Evolutionary conservation across 2,329 filamentous ascomycete genomes (phyloP).

Genomic region (Beauveria caledonica): DNA sequence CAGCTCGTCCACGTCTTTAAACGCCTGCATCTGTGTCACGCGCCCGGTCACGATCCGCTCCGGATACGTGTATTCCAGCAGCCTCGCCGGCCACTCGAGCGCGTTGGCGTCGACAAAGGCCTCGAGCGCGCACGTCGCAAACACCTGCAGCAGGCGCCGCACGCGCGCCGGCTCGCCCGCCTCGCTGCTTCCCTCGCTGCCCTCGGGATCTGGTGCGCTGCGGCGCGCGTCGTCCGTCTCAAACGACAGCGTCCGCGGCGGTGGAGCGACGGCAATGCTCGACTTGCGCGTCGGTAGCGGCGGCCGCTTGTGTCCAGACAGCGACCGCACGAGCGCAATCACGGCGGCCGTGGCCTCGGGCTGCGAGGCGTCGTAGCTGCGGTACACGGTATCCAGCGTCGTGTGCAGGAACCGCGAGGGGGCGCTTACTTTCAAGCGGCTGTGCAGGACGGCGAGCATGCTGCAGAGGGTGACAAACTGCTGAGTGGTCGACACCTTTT

Average conservation of each 20-base stretch:
- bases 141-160: conserved; percentile 60
- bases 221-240: conserved; percentile 41
- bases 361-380: conserved; percentile 54
- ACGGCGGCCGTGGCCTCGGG: conserved; percentile 62
- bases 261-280: conserved; percentile 47
- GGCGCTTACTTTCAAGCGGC: conserved; percentile 66
- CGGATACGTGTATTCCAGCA: conserved; percentile 62
- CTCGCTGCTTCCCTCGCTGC: conserved; percentile 31
- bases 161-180: conserved; percentile 50
- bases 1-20: conserved; percentile 54
- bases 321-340: conserved; percentile 60
- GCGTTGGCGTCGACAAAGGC: conserved; percentile 58
- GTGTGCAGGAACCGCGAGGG: conserved; percentile 72
- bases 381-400: conserved; percentile 63
- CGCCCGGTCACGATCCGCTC: conserved; percentile 53
- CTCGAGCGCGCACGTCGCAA: conserved; percentile 70
- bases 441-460: conserved; percentile 65
- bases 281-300: conserved; percentile 51
- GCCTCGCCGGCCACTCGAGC: conserved; percentile 53
- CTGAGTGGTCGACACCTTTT: conserved; percentile 23
- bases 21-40: conserved; percentile 54
- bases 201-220: conserved; percentile 56
- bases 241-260: conserved; percentile 49
- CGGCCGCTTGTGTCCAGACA: conserved; percentile 60
- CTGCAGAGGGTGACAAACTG: conserved; percentile 63